phyloP scores from a whole-genome alignment of 2,329 filamentous ascomycete genomes.

The Aspergillus latus region DNA sequence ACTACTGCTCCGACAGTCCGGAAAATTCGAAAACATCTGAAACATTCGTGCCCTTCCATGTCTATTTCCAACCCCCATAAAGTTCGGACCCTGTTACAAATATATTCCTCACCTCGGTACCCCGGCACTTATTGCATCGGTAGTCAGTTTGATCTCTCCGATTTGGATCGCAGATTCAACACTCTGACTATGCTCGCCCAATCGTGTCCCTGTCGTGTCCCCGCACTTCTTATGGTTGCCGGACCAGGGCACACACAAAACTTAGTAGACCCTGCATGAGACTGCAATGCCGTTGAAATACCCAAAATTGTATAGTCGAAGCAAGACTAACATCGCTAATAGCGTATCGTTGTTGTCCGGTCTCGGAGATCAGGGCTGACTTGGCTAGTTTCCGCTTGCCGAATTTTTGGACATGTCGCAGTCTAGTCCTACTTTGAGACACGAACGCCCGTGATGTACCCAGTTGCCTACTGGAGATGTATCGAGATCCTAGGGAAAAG shows the following conservation, averaged over 20 bases:
- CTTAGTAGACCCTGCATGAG: neutral
- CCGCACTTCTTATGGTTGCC: too few relatives aligned
- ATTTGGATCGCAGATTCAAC: neutral
- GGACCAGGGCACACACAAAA: too few relatives aligned
- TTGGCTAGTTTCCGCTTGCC: neutral
- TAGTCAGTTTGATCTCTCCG: neutral
- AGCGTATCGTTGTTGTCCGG: too few relatives aligned
- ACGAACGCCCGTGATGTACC: too few relatives aligned
- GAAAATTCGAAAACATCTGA: neutral
- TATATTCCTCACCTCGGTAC: neutral
- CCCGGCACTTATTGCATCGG: neutral
- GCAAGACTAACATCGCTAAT: too few relatives aligned
- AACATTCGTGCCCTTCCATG: neutral
- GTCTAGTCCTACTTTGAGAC: neutral
- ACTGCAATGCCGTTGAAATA: too few relatives aligned
- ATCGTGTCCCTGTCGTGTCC: too few relatives aligned
- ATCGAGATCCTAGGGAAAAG: too few relatives aligned
- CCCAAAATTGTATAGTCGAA: too few relatives aligned
- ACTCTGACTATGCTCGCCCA: too few relatives aligned
- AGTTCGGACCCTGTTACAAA: neutral
- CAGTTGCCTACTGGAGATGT: too few relatives aligned
- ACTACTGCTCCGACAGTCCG: neutral
- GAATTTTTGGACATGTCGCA: neutral
- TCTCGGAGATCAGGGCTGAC: neutral
- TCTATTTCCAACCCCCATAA: neutral